These are phyloP conservation scores for Colletotrichum sp. DNA, from an alignment of 2,329 filamentous ascomycete species.

Conservation along the genomic window DNA sequence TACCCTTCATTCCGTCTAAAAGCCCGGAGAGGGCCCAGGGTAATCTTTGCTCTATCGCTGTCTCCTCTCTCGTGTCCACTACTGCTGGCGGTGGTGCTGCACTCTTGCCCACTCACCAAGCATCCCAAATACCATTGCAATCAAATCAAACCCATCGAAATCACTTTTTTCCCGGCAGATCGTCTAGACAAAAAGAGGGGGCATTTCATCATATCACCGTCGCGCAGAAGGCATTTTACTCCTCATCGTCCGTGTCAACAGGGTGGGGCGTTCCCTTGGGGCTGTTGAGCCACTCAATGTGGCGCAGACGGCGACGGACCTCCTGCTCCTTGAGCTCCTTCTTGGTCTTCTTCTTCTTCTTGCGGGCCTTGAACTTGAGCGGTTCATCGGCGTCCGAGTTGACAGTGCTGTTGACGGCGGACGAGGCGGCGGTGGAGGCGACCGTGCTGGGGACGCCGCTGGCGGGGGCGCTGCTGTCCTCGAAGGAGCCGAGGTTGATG, in stretches of 20 bases:
- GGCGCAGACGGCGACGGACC: constrained; percentile 81
- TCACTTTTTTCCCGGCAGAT: not conserved
- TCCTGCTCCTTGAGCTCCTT: constrained; percentile 95
- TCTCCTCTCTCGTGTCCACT: not conserved
- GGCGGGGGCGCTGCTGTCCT: constrained; percentile 68
- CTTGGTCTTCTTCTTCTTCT: constrained; percentile 99
- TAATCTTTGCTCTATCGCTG: not conserved
- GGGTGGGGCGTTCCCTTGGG: constrained; percentile 84
- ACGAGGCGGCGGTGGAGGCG: constrained; percentile 61
- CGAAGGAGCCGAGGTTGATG: constrained; percentile 81
- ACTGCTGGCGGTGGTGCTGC: not conserved
- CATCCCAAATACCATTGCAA: not conserved
- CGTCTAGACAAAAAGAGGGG: not conserved
- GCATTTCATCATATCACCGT: constrained; percentile 10
- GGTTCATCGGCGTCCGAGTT: constrained; percentile 79
- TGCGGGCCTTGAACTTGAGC: constrained; percentile 89
- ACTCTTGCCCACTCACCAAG: not conserved
- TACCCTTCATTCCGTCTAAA: not conserved
- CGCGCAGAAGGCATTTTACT: constrained; percentile 25
- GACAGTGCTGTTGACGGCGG: constrained; percentile 58
- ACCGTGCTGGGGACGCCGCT: constrained; percentile 63
- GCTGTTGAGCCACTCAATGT: constrained; percentile 84
- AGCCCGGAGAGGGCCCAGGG: not conserved
- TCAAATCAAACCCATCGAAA: not conserved
- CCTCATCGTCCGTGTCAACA: constrained; percentile 79